Conservation (phyloP, 2,329 filamentous ascomycete species). For the Thielaviopsis euricoi region DNA sequence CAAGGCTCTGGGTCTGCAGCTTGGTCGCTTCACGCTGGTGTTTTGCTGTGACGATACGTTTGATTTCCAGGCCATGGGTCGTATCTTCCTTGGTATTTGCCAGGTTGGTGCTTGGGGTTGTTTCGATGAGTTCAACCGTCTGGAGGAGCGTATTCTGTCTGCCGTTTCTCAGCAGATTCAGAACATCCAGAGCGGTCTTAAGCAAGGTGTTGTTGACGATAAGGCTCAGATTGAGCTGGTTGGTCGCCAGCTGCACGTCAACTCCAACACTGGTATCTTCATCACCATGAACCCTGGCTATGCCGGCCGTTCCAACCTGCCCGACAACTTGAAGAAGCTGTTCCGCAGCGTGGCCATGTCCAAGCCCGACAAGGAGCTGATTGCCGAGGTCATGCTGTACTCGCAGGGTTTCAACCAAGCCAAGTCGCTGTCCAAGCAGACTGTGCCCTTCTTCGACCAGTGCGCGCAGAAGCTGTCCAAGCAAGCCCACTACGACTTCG, state of each 20-base stretch:
- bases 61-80: conserved; percentile 98
- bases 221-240: conserved; percentile 88
- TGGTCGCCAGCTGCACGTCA: conserved; percentile 76
- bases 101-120: conserved; percentile 99
- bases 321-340: conserved; percentile 97
- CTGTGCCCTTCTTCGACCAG: conserved; percentile 94
- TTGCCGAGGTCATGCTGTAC: conserved; percentile 99
- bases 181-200: conserved; percentile 93
- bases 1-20: conserved; percentile 88
- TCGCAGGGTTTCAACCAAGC: conserved; percentile 97
- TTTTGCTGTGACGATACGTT: conserved; percentile 99
- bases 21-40: conserved; percentile 93
- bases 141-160: conserved; percentile 93
- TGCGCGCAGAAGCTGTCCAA: conserved; percentile 72
- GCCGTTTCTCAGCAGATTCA: conserved; percentile 98
- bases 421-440: conserved; percentile 83
- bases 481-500: conserved; percentile 98
- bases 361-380: conserved; percentile 97
- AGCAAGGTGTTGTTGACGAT: conserved; percentile 64
- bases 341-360: conserved; percentile 99
- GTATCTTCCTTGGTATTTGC: conserved; percentile 97
- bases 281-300: conserved; percentile 99
- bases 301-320: conserved; percentile 90
- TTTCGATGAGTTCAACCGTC: conserved; percentile 98
- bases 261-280: conserved; percentile 91